Percentiles rank a stretch among this genome's conserved stretches.
These are phyloP conservation scores for Talaromyces sp. DNA, from an alignment of 2,329 filamentous ascomycete genomes.

Conservation along the genomic window DNA sequence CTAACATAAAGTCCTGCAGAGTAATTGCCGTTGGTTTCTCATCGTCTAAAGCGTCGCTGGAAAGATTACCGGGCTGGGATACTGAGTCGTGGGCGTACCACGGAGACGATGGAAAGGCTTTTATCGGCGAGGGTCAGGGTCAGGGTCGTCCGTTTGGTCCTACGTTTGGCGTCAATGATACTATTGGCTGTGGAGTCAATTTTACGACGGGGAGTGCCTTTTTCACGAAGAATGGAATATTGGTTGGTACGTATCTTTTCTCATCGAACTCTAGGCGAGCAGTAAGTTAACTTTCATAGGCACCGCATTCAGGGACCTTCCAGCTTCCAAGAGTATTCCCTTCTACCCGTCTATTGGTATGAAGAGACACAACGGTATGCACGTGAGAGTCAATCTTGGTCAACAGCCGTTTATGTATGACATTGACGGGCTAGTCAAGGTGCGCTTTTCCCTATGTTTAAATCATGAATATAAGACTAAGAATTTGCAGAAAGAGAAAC, in stretches of 20 bases:
- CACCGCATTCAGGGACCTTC: slow-evolving; percentile 45
- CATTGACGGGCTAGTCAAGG: slow-evolving; percentile 79
- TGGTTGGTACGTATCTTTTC: slow-evolving; percentile 44
- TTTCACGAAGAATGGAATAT: slow-evolving; percentile 61
- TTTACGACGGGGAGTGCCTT: slow-evolving; percentile 58
- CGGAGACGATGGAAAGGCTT: slow-evolving; percentile 61
- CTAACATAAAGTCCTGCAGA: slow-evolving; percentile 6
- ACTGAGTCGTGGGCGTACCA: slow-evolving; percentile 62
- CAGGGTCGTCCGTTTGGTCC: slow-evolving; percentile 56
- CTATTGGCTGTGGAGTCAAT: slow-evolving; percentile 61
- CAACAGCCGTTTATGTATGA: slow-evolving; percentile 79
- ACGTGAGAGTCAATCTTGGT: slow-evolving; percentile 58
- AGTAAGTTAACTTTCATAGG: slow-evolving; percentile 44
- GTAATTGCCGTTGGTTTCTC: slow-evolving; percentile 57
- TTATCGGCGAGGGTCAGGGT: slow-evolving; percentile 52
- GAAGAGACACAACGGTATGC: slow-evolving; percentile 57
- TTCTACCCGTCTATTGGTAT: slow-evolving; percentile 58
- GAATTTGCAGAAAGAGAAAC: slow-evolving; percentile 53
- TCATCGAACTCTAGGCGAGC: background rate
- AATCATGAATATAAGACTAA: background rate
- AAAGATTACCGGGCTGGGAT: slow-evolving; percentile 61
- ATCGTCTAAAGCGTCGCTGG: slow-evolving; percentile 53
- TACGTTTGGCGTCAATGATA: slow-evolving; percentile 55
- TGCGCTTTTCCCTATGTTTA: slow-evolving; percentile 35
- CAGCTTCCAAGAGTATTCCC: slow-evolving; percentile 27